Evolutionary conservation across 371 early-diverging fungal genomes (phyloP), one percentile per base, ranked within the genome.

Genomic region (Funneliformis caledonium): DNA sequence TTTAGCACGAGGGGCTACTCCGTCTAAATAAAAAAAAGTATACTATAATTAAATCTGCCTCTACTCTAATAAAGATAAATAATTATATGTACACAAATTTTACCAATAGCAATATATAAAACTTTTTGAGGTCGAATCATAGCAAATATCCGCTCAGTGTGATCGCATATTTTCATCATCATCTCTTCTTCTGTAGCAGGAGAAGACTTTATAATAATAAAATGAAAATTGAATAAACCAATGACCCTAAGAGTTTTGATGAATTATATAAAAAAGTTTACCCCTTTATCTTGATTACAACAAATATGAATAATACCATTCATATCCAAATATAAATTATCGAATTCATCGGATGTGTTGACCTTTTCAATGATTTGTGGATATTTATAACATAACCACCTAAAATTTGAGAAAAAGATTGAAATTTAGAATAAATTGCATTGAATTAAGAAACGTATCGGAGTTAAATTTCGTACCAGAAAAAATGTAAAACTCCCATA

Each of bases 281-380:
- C 95, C 86, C 96, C 95, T 82, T 93, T 92, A 83, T 97, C 96
- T 4, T 98, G 97, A 83, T 37, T 37, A 37, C 96, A 95, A 86
- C 99, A 99, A 50, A 96, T 97, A 86, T 99, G 99, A 85, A 99
- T 96, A 89, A 99, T 97, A 77, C 98, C 99, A 87, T 99, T 99
- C 96, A 99, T 97, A 85, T 99, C 99, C 80, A 99, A 87, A 86
- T 99, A 99, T 48, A 99, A 88, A 86, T 97, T 97, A 87, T 99
- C 99, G 82, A 93, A 93, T 84, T 98, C 98, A 22, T 90, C 88
- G 81, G 96, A 90, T 78, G 95, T 84, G 10, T 81, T 88, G n/a
- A 84, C 84, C 26, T 88, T 87, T 12, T 93, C 88, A 31, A 94
- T 91, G 74, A 96, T 92, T 85, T 95, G 94, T 73, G 99, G 98